Conservation (phyloP, 306 rosid genomes). For the Vigna radiata region DNA sequence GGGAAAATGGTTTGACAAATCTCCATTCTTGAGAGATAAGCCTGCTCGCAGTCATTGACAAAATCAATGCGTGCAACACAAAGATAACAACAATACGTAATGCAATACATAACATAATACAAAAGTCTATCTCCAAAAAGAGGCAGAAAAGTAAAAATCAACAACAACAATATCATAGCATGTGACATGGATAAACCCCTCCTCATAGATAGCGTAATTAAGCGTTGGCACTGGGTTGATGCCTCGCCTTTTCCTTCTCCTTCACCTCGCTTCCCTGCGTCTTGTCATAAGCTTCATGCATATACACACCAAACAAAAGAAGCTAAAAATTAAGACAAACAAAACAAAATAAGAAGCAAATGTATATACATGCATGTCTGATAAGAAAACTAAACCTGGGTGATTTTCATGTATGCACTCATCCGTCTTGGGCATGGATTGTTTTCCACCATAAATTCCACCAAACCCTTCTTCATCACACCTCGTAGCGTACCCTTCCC, state of each 20-base stretch:
- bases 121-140: background rate
- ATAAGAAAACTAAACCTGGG: conserved; percentile 57
- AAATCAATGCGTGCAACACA: background rate
- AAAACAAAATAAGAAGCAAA: background rate
- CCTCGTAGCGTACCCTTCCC: conserved; percentile 83
- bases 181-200: background rate
- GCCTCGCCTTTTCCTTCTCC: conserved; percentile 78
- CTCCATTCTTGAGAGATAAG: too few species aligned
- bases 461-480: conserved; percentile 93
- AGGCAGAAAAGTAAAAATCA: background rate
- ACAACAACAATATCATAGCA: background rate
- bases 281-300: conserved; percentile 72
- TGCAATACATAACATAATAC: background rate
- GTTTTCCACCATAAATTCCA: conserved; percentile 64
- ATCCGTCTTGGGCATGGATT: conserved; percentile 35
- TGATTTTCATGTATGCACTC: conserved; percentile 65
- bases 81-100: background rate
- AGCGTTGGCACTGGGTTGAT: conserved; percentile 52
- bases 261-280: conserved; percentile 91
- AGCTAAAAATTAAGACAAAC: background rate
- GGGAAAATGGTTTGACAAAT: too few species aligned
- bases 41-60: background rate
- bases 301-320: background rate
- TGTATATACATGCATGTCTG: background rate
- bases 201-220: conserved; percentile 5